Evolutionary conservation across 2,329 filamentous ascomycete species (phyloP).

Genomic region (Geosmithia morbida): DNA sequence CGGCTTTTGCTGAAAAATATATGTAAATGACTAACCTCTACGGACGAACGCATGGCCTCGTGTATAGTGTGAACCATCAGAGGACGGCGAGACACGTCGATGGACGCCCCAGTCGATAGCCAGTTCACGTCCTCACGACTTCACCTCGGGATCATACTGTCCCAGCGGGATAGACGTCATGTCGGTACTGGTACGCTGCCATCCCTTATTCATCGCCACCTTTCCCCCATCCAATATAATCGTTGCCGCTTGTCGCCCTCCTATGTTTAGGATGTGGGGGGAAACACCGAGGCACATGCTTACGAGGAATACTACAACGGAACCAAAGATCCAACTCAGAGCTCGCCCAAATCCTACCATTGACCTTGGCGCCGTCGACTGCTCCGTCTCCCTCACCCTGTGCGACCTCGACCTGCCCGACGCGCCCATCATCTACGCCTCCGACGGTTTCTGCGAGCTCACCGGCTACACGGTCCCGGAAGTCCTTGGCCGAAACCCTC

Average conservation of each 20-base stretch:
- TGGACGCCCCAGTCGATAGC: background rate
- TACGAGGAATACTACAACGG: conserved; percentile 3
- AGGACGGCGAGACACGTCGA: background rate
- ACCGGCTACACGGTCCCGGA: conserved; percentile 67
- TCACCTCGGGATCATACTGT: conserved; percentile 36
- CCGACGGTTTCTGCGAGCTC: conserved; percentile 62
- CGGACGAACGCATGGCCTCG: background rate
- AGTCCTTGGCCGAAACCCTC: conserved; percentile 67
- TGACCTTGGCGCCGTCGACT: conserved; percentile 67
- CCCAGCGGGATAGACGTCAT: conserved; percentile 41
- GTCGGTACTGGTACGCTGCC: conserved; percentile 32
- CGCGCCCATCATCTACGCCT: conserved; percentile 70
- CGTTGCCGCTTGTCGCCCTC: too few relatives aligned
- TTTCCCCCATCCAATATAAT: background rate
- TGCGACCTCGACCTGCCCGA: conserved; percentile 66
- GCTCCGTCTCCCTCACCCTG: conserved; percentile 71
- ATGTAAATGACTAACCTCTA: background rate
- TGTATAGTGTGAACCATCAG: background rate
- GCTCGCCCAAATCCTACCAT: conserved; percentile 60
- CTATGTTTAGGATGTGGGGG: too few relatives aligned
- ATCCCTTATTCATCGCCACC: background rate
- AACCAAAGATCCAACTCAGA: conserved; percentile 46
- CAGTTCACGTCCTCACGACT: background rate
- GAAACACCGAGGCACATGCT: background rate
- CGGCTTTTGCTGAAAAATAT: background rate